These are phyloP conservation scores for Penicillium flavigenum DNA, from an alignment of 495 filamentous ascomycete genomes.

Conservation along the genomic window DNA sequence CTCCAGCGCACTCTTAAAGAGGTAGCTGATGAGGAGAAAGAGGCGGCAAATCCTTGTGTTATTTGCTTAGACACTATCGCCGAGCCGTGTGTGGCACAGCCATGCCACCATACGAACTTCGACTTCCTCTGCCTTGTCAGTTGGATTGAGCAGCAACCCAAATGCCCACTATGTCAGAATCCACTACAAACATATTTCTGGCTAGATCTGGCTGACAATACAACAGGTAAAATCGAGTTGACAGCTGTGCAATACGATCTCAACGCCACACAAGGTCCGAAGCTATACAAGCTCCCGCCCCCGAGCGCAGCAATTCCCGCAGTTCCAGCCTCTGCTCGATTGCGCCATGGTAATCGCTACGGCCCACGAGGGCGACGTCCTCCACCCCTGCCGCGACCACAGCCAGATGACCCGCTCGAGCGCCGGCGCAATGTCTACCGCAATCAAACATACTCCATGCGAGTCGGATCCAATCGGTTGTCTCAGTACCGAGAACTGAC, in stretches of 20 bases:
- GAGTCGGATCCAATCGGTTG: conserved; percentile 79
- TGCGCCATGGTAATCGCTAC: conserved; percentile 15
- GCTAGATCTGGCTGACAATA: conserved; percentile 15
- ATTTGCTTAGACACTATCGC: conserved; percentile 73
- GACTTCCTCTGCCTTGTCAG: conserved; percentile 81
- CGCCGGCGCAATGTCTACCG: conserved; percentile 75
- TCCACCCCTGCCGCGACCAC: conserved; percentile 26
- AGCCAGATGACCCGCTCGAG: conserved; percentile 59
- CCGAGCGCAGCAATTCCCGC: conserved; percentile 12
- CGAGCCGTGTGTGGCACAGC: conserved; percentile 66
- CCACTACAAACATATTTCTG: background rate
- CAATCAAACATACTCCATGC: conserved; percentile 72
- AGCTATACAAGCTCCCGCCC: conserved; percentile 51
- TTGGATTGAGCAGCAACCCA: conserved; percentile 73
- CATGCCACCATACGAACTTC: conserved; percentile 78
- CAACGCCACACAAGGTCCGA: conserved; percentile 50
- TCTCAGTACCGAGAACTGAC: conserved; percentile 78
- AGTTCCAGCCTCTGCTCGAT: conserved; percentile 5
- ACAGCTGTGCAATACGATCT: conserved; percentile 67
- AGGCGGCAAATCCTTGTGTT: conserved; percentile 45
- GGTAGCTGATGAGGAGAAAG: conserved; percentile 38
- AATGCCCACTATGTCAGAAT: conserved; percentile 72
- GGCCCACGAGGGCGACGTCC: conserved; percentile 26
- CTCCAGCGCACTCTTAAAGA: conserved; percentile 46
- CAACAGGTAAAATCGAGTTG: conserved; percentile 59